A percentile compares a stretch with the other conserved stretches of the same genome.
phyloP scores from a whole-genome alignment of 169 alveolate genomes.

The Perkinsus olseni region DNA sequence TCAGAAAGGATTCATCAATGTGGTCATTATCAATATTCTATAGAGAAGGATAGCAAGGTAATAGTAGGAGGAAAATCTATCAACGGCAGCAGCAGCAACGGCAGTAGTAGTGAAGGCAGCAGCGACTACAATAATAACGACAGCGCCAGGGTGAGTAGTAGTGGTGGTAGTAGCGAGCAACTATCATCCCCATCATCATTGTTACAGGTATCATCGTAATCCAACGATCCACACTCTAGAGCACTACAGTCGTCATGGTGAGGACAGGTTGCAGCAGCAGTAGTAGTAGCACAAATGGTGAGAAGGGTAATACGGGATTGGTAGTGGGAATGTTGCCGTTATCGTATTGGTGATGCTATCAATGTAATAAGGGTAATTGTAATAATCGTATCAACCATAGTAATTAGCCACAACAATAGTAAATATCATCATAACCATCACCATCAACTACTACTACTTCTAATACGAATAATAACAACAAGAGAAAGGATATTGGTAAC shows the following conservation, averaged over 20 bases:
- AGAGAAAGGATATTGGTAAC: neutral
- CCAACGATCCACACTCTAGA: too few relatives aligned
- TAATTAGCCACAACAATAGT: neutral
- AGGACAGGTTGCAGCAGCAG: neutral
- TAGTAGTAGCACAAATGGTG: neutral
- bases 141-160: neutral
- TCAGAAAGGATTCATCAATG: neutral
- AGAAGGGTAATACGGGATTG: neutral
- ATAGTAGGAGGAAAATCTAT: neutral
- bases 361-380: neutral
- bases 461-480: neutral
- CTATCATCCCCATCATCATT: too few relatives aligned
- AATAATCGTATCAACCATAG: too few relatives aligned
- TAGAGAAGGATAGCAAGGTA: neutral
- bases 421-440: neutral
- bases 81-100: neutral
- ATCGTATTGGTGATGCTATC: neutral
- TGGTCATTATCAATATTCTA: neutral
- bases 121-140: neutral
- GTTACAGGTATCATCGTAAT: too few relatives aligned
- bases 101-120: neutral
- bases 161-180: neutral
- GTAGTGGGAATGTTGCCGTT: neutral
- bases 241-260: too few relatives aligned
- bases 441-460: too few relatives aligned